Evolutionary conservation across 169 alveolate species (phyloP).

Genomic region (Plasmodium billcollinsi): DNA sequence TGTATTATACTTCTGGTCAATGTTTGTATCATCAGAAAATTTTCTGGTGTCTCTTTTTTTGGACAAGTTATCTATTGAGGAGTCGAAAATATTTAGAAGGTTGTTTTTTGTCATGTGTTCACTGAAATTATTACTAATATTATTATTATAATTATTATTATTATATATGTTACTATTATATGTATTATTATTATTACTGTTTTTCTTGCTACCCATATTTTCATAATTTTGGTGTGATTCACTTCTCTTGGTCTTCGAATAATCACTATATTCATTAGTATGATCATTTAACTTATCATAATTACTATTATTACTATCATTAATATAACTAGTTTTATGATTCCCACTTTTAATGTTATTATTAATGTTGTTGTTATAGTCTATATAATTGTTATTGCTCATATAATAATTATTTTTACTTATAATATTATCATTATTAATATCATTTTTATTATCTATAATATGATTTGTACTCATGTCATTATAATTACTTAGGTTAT

Average conservation of each 20-base stretch:
- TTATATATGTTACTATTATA: constrained; percentile 13
- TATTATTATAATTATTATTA: constrained; percentile 23
- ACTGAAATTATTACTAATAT: constrained; percentile 8
- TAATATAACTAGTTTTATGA: too few relatives aligned
- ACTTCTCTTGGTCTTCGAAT: too few relatives aligned
- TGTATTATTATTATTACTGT: constrained; percentile 20
- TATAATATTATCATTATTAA: too few relatives aligned
- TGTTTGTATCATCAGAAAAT: constrained; percentile 15
- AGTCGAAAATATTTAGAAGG: constrained; percentile 17
- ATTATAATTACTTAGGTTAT: neutral
- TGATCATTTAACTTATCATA: too few relatives aligned
- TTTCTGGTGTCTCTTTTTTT: constrained; percentile 36
- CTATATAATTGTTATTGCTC: too few relatives aligned
- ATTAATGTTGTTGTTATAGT: too few relatives aligned
- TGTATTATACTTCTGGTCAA: constrained; percentile 3
- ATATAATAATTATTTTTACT: too few relatives aligned
- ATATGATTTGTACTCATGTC: too few relatives aligned
- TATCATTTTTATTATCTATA: too few relatives aligned
- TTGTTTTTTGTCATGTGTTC: constrained; percentile 48
- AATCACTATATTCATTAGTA: too few relatives aligned
- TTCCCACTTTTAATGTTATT: too few relatives aligned
- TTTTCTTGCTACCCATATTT: constrained; percentile 17
- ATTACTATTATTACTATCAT: too few relatives aligned
- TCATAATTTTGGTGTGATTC: neutral
- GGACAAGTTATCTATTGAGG: constrained; percentile 3